A percentile compares a stretch with the other conserved stretches of the same genome.
Conservation (phyloP, 768 basidiomycete genomes). For the Termitomyces sp. region DNA sequence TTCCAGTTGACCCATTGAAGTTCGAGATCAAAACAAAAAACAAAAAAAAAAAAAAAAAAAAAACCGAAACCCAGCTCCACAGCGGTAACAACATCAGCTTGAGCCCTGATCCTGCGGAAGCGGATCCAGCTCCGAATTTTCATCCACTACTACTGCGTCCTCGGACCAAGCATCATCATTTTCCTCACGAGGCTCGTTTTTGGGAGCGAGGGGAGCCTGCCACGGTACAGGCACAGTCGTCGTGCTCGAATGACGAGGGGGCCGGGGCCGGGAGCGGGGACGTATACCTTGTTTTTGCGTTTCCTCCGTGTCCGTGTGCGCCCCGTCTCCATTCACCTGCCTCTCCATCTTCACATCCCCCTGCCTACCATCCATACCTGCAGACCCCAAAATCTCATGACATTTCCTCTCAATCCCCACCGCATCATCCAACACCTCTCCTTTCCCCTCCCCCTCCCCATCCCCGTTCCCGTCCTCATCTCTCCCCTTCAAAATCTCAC, state of each 20-base stretch:
- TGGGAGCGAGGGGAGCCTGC: not conserved
- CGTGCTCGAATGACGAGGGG: not conserved
- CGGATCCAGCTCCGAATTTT: not conserved
- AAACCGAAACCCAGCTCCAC: too few species aligned
- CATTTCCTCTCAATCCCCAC: not conserved
- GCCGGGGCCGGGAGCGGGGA: not conserved
- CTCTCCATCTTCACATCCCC: not conserved
- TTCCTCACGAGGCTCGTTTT: not conserved
- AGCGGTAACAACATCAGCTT: not conserved
- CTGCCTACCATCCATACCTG: not conserved
- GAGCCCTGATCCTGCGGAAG: not conserved
- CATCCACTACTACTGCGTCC: not conserved
- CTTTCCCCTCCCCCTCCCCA: not conserved
- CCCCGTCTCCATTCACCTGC: not conserved
- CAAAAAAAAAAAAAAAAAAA: too few species aligned
- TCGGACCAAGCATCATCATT: not conserved
- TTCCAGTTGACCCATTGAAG: not conserved
- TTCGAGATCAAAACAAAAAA: not conserved
- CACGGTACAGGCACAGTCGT: not conserved
- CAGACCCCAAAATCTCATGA: not conserved
- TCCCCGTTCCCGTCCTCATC: not conserved
- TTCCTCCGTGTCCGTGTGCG: not conserved
- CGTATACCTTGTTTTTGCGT: not conserved
- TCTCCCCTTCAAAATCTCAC: slow-evolving; percentile 27
- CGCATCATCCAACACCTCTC: not conserved